Conservation (phyloP, 805 yeast genomes). For the Schizosaccharomyces cryophilus region DNA sequence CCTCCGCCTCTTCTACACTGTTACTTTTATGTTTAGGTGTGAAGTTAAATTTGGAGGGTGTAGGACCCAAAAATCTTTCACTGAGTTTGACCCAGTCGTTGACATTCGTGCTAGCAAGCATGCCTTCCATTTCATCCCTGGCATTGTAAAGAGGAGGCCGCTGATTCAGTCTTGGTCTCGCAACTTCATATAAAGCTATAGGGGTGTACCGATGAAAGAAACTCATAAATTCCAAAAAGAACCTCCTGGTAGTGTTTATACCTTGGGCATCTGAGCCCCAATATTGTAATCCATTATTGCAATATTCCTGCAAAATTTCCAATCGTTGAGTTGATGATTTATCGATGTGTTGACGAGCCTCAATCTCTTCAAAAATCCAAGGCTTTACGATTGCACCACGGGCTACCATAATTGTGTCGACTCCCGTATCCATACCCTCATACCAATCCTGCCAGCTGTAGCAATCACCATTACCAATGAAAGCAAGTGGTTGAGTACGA, state of each 20-base stretch:
- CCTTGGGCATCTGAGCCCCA: conserved; percentile 98
- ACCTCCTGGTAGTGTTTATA: conserved; percentile 63
- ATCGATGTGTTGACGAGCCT: conserved; percentile 68
- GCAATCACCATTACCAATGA: conserved; percentile 88
- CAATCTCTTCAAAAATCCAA: conserved; percentile 94
- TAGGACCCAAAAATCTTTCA: conserved; percentile 85
- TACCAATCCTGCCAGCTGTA: conserved; percentile 77
- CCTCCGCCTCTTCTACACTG: conserved; percentile 22
- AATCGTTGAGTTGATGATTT: conserved; percentile 77
- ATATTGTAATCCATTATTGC: conserved; percentile 68
- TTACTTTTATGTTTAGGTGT: conserved; percentile 90
- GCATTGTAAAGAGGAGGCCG: conserved; percentile 89
- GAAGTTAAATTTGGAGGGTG: conserved; percentile 47
- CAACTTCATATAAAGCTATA: conserved; percentile 66
- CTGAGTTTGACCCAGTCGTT: conserved; percentile 89
- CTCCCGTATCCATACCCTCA: conserved; percentile 36
- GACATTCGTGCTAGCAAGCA: conserved; percentile 63
- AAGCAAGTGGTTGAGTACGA: conserved; percentile 39
- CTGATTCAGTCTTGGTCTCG: conserved; percentile 75
- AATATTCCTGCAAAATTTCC: conserved; percentile 42
- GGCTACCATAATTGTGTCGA: conserved; percentile 92
- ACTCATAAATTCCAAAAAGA: conserved; percentile 77
- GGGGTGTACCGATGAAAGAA: conserved; percentile 90
- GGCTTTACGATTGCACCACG: conserved; percentile 95
- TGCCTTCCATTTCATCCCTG: conserved; percentile 74